These are phyloP conservation scores for Tetradesmus obliquus DNA, from an alignment of 139 green algal species.

Conservation along the genomic window DNA sequence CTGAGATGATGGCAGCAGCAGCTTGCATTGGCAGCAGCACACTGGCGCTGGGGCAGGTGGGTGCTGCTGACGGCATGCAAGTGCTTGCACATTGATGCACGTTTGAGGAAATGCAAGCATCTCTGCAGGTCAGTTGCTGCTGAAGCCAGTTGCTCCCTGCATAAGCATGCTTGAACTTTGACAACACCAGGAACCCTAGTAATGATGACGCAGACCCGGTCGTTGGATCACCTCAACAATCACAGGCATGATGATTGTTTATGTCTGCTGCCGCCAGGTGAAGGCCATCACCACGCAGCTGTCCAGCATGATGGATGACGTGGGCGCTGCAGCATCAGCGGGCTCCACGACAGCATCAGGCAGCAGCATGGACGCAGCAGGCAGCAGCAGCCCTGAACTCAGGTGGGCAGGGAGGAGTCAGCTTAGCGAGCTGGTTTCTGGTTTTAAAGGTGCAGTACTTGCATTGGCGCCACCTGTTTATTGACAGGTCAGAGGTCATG, in stretches of 20 bases:
- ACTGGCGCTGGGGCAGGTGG: conserved; percentile 41
- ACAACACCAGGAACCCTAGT: too few species aligned
- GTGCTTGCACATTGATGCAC: not conserved
- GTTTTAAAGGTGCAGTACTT: too few species aligned
- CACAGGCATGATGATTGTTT: not conserved
- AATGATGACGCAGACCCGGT: too few species aligned
- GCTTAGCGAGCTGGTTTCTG: too few species aligned
- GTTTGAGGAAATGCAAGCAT: not conserved
- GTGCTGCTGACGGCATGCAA: not conserved
- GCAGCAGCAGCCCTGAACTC: conserved; percentile 18
- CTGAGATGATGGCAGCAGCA: conserved; percentile 75
- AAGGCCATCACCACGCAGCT: conserved; percentile 37
- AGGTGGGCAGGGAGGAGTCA: not conserved
- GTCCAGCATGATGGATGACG: conserved; percentile 25
- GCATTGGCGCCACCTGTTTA: too few species aligned
- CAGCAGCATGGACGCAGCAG: not conserved
- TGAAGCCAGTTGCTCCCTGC: too few species aligned
- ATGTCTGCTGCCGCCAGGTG: conserved; percentile 20
- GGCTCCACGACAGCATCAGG: not conserved
- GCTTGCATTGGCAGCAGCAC: conserved; percentile 60
- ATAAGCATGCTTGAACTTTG: too few species aligned
- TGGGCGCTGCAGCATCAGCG: not conserved
- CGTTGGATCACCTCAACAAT: too few species aligned
- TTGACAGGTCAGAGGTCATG: too few species aligned
- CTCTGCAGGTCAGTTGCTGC: not conserved